phyloP scores from a whole-genome alignment of 1,284 basidiomycete genomes.

The Earliella scabrosa region DNA sequence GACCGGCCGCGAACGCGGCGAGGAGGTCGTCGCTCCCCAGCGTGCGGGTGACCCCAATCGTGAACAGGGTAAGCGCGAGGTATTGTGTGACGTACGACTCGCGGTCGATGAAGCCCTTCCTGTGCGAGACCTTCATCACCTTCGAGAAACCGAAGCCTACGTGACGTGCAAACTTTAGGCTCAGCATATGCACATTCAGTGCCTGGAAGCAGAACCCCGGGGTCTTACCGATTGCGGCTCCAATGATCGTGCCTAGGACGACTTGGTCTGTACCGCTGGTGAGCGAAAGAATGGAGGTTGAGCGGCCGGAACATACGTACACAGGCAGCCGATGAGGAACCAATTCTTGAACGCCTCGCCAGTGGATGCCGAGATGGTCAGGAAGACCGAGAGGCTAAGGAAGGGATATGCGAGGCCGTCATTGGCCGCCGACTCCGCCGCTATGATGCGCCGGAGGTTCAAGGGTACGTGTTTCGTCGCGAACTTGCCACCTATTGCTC shows the following conservation, averaged over 20 bases:
- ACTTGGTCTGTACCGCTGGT: conserved; percentile 72
- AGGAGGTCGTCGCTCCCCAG: conserved; percentile 88
- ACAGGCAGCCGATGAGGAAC: conserved; percentile 84
- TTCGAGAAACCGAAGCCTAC: conserved; percentile 74
- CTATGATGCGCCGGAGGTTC: conserved; percentile 83
- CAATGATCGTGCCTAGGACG: conserved; percentile 78
- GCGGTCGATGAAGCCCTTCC: conserved; percentile 81
- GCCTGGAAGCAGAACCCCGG: conserved; percentile 8
- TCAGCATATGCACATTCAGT: neutral
- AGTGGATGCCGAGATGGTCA: conserved; percentile 73
- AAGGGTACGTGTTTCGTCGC: conserved; percentile 87
- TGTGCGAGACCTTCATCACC: conserved; percentile 83
- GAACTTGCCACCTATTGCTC: conserved; percentile 86
- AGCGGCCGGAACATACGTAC: too few relatives aligned
- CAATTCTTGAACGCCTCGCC: conserved; percentile 73
- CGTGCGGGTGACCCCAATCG: conserved; percentile 77
- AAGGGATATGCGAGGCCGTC: conserved; percentile 94
- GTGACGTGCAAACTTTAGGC: neutral
- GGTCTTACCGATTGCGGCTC: conserved; percentile 68
- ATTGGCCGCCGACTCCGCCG: conserved; percentile 90
- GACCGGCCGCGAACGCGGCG: conserved; percentile 91
- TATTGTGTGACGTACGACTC: conserved; percentile 94
- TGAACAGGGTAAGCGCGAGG: conserved; percentile 82
- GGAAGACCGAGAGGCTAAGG: conserved; percentile 85
- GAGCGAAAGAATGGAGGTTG: too few relatives aligned